Evolutionary conservation across 2,329 filamentous ascomycete genomes (phyloP).

Genomic region (Ceratocystis albifundus): DNA sequence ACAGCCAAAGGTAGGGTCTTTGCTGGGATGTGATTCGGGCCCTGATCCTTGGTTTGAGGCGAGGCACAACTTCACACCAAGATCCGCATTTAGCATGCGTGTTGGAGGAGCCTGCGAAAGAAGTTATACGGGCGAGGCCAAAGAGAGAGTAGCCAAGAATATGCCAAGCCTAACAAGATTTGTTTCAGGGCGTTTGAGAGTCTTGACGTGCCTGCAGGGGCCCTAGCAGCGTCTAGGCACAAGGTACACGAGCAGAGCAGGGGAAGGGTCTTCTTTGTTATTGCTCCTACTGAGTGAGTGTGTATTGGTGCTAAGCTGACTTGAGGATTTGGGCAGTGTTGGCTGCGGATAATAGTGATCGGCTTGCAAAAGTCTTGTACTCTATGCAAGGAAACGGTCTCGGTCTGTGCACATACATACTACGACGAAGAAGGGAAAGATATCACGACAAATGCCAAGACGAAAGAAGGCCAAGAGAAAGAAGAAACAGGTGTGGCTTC

Average conservation of each 20-base stretch:
- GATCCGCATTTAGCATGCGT: background rate
- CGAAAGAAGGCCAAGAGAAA: background rate
- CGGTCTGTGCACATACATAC: slow-evolving; percentile 3
- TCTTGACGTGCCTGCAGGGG: slow-evolving; percentile 1
- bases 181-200: slow-evolving; percentile 22
- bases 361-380: background rate
- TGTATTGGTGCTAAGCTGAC: too few species aligned
- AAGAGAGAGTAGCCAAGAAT: background rate
- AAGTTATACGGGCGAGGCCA: background rate
- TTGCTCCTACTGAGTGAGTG: too few species aligned
- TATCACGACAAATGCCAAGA: slow-evolving; percentile 1
- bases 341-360: background rate
- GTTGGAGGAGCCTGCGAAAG: background rate
- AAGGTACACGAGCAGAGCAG: too few species aligned
- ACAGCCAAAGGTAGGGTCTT: too few species aligned
- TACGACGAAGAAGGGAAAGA: background rate
- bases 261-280: too few species aligned
- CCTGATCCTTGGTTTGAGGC: background rate
- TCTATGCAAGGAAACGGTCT: background rate
- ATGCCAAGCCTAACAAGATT: background rate
- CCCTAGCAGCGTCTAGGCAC: background rate
- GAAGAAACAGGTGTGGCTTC: too few species aligned
- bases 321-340: too few species aligned
- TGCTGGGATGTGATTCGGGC: too few species aligned
- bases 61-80: background rate